Evolutionary conservation across 2,329 filamentous ascomycete genomes (phyloP), one percentile per base, ranked within the genome.

Genomic region (Trichoderma afroharzianum): DNA sequence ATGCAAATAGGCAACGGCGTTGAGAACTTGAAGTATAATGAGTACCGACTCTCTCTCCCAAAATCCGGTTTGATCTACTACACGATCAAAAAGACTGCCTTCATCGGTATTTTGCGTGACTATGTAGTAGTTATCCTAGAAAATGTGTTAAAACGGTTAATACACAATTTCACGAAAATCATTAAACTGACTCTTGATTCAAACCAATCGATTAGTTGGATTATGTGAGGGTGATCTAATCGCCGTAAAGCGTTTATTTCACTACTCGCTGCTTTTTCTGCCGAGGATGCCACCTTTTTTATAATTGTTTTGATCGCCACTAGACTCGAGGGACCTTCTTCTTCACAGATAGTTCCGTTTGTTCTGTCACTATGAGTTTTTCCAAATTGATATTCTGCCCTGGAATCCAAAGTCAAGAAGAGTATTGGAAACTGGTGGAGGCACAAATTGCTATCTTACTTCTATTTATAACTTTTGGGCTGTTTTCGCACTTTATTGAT

Each of bases 401-500:
- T 61, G 7, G 12, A 12, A 4, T 12, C 8, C 9, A 24, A 30
- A 24, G 5, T 61, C 18, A 61, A 12, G 9, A 39, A 6, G 21
- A 6, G n/a, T 14, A 12, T 24, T 24, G 6, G 1, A 36, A 5
- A 4, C 11, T 1, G 7, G 1, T 0, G 1, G 30, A 15, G 4
- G n/a, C 8, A 43, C 15, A 2, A 6, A 18, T 24, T 36, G 5
- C 4, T 14, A 26, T 8, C 32, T 39, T 36, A 36, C 58, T 61
- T 61, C 30, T 36, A 36, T 21, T 36, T 30, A 61, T 36, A 36
- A 14, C 32, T 61, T 36, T 61, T n/a, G 33, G 30, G 30, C 12
- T 36, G 58, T 18, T 14, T 61, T 24, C 58, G 30, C 6, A 36
- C 3, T 24, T 30, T 36, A 3, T 61, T 36, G n/a, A 61, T 3